Base-by-base conservation (phyloP, 2,329 filamentous ascomycete species). In the Myriosclerotinia duriaeana region DNA sequence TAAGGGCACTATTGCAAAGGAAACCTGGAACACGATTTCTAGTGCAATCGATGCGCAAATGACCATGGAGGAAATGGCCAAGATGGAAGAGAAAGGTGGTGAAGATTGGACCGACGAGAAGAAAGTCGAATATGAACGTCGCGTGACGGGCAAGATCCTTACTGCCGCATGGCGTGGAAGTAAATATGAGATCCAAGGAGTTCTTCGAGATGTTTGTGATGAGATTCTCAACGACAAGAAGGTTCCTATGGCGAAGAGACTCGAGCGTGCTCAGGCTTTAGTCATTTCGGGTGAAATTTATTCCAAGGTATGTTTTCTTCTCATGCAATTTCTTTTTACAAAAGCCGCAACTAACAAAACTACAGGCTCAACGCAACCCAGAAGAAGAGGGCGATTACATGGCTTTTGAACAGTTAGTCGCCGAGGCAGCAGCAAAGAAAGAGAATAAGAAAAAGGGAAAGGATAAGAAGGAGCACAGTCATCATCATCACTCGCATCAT, bases 321-420 rank as follows among this genome's bases (percentile, higher is more conserved):
- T 5, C 15, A 14, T 15, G 7, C 20, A 42, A 14, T 8, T 9
- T 26, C 20, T 7, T 22, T 14, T 3, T 40, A 7, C 9, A 17
- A 15, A 26, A 46, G 22, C n/a, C 34, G n/a, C 8, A 36, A 63
- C 64, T 72, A 58, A 72, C 61, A 26, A 42, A 17, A 44, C 38
- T 1, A 58, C 72, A 97, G 93, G 92, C 94, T 52, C 85, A 90
- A 78, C 89, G 95, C 69, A 90, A 94, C 65, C 90, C 94, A 53
- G 95, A 99, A 71, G 95, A 99, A 81, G 95, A 99, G 79, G 94
- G 95, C 71, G 95, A 98, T 75, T 98, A 96, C 80, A 96, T 99
- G 87, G 93, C 94, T 20, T 99, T 99, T 73, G 95, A 99, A 78
- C 93, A 98, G 79, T 88, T 99, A 66, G 96, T 99, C 78, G 93